These are phyloP conservation scores for Hypericum perforatum DNA, from an alignment of 345 rosid genomes.

Conservation along the genomic window DNA sequence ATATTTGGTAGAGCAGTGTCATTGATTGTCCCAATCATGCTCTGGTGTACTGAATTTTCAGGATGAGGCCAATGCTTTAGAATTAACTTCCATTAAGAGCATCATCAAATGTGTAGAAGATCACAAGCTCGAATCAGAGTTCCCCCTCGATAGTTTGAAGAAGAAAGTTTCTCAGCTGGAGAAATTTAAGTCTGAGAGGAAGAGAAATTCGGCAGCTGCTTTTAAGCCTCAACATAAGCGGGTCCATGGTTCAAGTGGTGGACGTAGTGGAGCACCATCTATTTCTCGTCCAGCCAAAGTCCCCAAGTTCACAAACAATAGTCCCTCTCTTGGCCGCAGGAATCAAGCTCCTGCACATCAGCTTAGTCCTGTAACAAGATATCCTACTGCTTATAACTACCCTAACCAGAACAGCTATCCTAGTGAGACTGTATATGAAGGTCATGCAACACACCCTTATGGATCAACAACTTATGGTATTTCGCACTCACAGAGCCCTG, in stretches of 20 bases:
- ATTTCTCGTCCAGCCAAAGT: slow-evolving; percentile 37
- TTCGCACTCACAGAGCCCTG: slow-evolving; percentile 28
- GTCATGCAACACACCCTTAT: slow-evolving; percentile 16
- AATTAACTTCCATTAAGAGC: slow-evolving; percentile 39
- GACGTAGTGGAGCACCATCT: slow-evolving; percentile 25
- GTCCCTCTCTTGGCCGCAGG: slow-evolving; percentile 26
- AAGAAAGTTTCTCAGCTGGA: slow-evolving; percentile 39
- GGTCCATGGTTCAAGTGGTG: slow-evolving; percentile 17
- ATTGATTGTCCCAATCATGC: background rate
- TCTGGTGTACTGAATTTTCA: slow-evolving; percentile 17
- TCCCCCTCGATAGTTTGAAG: slow-evolving; percentile 30
- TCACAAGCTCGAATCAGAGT: slow-evolving; percentile 43
- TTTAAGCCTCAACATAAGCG: slow-evolving; percentile 36
- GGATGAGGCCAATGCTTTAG: slow-evolving; percentile 41
- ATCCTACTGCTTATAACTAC: slow-evolving; percentile 29
- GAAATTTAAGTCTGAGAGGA: slow-evolving; percentile 34
- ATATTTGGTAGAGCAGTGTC: background rate
- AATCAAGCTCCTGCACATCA: slow-evolving; percentile 26
- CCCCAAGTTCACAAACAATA: slow-evolving; percentile 30
- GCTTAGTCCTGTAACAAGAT: slow-evolving; percentile 40
- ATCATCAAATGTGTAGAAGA: slow-evolving; percentile 52
- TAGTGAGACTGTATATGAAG: slow-evolving; percentile 32
- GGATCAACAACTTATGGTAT: slow-evolving; percentile 23
- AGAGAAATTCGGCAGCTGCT: slow-evolving; percentile 26
- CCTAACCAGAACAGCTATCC: slow-evolving; percentile 32